These are phyloP conservation scores for Anisogramma anomala DNA, from an alignment of 2,329 filamentous ascomycete species.

Conservation along the genomic window DNA sequence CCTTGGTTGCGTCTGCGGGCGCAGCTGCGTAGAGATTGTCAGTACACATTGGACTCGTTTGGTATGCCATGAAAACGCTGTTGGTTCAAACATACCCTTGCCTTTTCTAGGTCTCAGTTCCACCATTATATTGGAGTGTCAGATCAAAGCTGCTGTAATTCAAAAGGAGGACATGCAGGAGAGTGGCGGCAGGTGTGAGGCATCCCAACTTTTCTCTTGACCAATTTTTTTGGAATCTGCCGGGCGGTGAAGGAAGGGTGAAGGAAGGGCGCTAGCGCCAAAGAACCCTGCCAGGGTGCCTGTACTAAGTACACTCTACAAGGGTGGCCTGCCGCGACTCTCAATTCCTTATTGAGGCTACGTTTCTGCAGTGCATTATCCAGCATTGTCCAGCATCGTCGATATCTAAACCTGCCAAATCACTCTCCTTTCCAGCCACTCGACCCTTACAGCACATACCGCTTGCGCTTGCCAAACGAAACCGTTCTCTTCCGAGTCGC, in stretches of 20 bases:
- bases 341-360: slow-evolving; percentile 10
- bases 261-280: too few relatives aligned
- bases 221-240: too few relatives aligned
- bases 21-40: slow-evolving; percentile 3
- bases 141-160: background rate
- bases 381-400: background rate
- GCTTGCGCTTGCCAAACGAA: too few relatives aligned
- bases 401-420: background rate
- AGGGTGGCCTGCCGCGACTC: slow-evolving; percentile 9
- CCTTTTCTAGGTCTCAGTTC: slow-evolving; percentile 14
- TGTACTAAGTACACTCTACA: too few relatives aligned
- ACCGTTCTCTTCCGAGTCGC: background rate
- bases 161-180: background rate
- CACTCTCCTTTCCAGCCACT: too few relatives aligned
- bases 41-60: background rate
- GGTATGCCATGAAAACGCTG: background rate
- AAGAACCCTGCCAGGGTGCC: too few relatives aligned
- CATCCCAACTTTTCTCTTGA: too few relatives aligned
- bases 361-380: slow-evolving; percentile 8
- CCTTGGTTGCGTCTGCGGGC: slow-evolving; percentile 1
- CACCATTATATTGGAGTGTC: slow-evolving; percentile 6
- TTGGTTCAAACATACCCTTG: slow-evolving; percentile 2
- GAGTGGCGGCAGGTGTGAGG: too few relatives aligned
- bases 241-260: too few relatives aligned
- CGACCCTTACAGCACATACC: too few relatives aligned